These are phyloP conservation scores for Aciculoconidium aculeatum DNA, from an alignment of 805 yeast species.

Conservation along the genomic window DNA sequence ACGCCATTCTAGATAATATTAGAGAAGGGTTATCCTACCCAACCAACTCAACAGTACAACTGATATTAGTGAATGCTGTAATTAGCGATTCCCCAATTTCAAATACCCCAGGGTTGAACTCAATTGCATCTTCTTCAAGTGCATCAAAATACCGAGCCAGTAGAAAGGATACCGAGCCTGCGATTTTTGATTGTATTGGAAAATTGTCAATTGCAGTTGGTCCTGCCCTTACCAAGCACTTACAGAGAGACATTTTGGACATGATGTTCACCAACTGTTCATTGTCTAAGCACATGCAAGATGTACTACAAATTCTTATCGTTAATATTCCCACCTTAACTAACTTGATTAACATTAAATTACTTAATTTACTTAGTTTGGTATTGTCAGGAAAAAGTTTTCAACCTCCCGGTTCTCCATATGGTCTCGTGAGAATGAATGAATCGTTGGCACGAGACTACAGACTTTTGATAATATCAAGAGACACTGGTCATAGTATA, in stretches of 20 bases:
- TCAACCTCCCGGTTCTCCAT: constrained; percentile 82
- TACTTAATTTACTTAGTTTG: constrained; percentile 64
- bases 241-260: constrained; percentile 75
- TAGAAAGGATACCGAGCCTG: constrained; percentile 73
- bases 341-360: constrained; percentile 61
- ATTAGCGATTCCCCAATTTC: constrained; percentile 16
- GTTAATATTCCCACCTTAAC: constrained; percentile 76
- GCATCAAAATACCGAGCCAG: constrained; percentile 49
- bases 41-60: constrained; percentile 31
- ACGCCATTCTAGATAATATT: constrained; percentile 77
- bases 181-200: constrained; percentile 83
- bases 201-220: constrained; percentile 86
- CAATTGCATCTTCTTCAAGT: constrained; percentile 22
- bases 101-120: constrained; percentile 14
- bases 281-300: constrained; percentile 75
- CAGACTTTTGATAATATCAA: constrained; percentile 64
- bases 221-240: constrained; percentile 84
- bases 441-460: constrained; percentile 67
- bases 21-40: constrained; percentile 63
- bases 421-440: constrained; percentile 53
- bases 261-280: constrained; percentile 73
- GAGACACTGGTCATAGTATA: constrained; percentile 53
- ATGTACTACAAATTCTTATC: constrained; percentile 62
- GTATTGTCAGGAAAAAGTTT: constrained; percentile 79
- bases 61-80: constrained; percentile 36